These are phyloP conservation scores for Russula vinacea DNA, from an alignment of 768 basidiomycete species.

Conservation along the genomic window DNA sequence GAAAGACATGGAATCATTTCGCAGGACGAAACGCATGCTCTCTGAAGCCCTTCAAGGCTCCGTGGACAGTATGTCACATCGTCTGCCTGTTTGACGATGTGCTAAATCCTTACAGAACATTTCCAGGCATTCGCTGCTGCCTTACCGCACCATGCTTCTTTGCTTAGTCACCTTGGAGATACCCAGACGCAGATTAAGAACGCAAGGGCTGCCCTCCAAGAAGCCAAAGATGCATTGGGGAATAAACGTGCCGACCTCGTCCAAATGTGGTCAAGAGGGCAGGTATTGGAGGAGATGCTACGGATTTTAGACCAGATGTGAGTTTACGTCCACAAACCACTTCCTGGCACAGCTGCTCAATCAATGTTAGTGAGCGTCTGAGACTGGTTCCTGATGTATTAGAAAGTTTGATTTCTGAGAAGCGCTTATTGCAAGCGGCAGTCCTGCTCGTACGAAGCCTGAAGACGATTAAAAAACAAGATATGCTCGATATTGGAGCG, in stretches of 20 bases:
- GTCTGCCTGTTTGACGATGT: constrained; percentile 24
- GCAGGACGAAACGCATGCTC: constrained; percentile 69
- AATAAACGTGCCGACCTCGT: constrained; percentile 85
- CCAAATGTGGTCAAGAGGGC: constrained; percentile 84
- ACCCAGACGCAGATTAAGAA: constrained; percentile 73
- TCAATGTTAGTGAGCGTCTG: constrained; percentile 56
- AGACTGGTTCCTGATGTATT: constrained; percentile 88
- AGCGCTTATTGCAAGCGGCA: constrained; percentile 85
- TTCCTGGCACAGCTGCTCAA: constrained; percentile 27
- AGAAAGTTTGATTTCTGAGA: constrained; percentile 94
- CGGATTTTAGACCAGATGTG: constrained; percentile 92
- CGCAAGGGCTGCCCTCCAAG: constrained; percentile 66
- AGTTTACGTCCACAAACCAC: not conserved
- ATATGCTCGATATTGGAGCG: constrained; percentile 96
- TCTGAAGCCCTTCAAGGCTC: constrained; percentile 81
- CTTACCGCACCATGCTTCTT: constrained; percentile 81
- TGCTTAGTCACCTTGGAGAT: constrained; percentile 65
- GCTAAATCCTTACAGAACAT: constrained; percentile 55
- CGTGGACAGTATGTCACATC: constrained; percentile 64
- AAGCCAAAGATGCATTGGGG: constrained; percentile 75
- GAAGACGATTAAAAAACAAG: constrained; percentile 86
- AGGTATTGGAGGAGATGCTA: constrained; percentile 94
- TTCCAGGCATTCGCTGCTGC: constrained; percentile 95
- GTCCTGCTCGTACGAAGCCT: constrained; percentile 81
- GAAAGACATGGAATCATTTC: constrained; percentile 75